Base-by-base conservation (phyloP, 345 rosid species). In the Punica granatum region DNA sequence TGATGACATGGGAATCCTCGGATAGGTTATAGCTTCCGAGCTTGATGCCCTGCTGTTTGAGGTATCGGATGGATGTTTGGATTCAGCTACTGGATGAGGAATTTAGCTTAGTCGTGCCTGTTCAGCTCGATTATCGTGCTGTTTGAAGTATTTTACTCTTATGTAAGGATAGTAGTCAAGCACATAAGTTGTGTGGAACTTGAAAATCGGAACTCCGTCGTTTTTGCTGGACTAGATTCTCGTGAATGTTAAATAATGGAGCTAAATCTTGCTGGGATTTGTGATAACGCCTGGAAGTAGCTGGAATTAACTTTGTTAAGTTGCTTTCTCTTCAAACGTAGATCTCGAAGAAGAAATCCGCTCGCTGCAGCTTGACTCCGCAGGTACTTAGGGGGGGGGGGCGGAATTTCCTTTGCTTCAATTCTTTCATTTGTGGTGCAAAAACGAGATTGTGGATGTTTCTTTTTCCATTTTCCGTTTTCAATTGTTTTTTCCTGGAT, bases 271-370 rank as follows among this genome's bases (percentile, higher is more conserved):
- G 30, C 6, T 23, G 30, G 58, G 58, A 21, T 4, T 46, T 0
- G 67, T 26, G 49, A 44, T 6, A 23, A 25, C 14, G 19, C 19
- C 15, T 0, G 36, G 18, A 25, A 33, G 64, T 34, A 14, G 36
- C 34, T 63, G 44, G 33, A 33, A 32, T 25, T 63, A 26, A 64
- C 43, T 37, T 6, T 31, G 39, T 70, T 53, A 16, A 41, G 16
- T 26, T 34, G 44, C 11, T 72, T 66, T 66, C 26, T 67, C 18
- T 46, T 13, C 41, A 37, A 36, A 59, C 37, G 35, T 72, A 66
- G 70, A 60, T 60, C 64, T 58, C 15, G 72, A 68, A 14, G 69
- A 54, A 68, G 72, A 73, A 19, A 34, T 68, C 63, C 64, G 65
- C 4, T 36, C 65, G 9, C 60, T 73, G 63, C 72, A 64, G 34